These are phyloP conservation scores for Debaryomycetaceae sp. DNA, from an alignment of 1,139 yeast species.

Conservation along the genomic window DNA sequence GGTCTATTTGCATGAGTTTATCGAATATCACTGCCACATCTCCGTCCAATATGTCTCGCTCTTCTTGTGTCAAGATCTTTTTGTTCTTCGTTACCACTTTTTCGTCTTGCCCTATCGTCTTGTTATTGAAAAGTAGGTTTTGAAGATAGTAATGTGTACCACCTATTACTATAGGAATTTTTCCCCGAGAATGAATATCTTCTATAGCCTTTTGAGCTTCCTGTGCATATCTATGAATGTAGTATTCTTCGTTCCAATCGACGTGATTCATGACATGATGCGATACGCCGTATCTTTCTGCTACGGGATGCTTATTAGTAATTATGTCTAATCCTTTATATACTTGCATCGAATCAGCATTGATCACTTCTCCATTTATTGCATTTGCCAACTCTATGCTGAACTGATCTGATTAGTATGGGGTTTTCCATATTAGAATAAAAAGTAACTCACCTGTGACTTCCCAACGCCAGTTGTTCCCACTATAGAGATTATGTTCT, in stretches of 20 bases:
- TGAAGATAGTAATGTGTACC: slow-evolving; percentile 95
- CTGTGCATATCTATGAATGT: slow-evolving; percentile 71
- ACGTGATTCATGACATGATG: slow-evolving; percentile 91
- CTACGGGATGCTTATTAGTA: slow-evolving; percentile 87
- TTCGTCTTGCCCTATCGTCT: slow-evolving; percentile 39
- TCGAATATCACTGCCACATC: slow-evolving; percentile 51
- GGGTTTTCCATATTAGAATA: not conserved
- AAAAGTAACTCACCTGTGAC: slow-evolving; percentile 56
- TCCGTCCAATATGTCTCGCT: slow-evolving; percentile 51
- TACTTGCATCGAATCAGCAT: slow-evolving; percentile 97
- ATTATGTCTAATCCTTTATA: slow-evolving; percentile 70
- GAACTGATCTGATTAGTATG: slow-evolving; percentile 28
- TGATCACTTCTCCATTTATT: slow-evolving; percentile 84
- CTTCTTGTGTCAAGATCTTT: slow-evolving; percentile 33
- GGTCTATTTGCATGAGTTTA: slow-evolving; percentile 56
- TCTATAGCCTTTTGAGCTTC: slow-evolving; percentile 64
- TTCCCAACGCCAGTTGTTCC: slow-evolving; percentile 99
- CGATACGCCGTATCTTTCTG: slow-evolving; percentile 66
- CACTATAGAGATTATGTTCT: slow-evolving; percentile 62
- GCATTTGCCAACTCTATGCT: slow-evolving; percentile 75
- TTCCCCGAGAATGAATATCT: slow-evolving; percentile 67
- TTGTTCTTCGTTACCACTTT: slow-evolving; percentile 2
- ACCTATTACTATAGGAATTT: slow-evolving; percentile 85
- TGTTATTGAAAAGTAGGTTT: slow-evolving; percentile 67
- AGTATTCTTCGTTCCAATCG: slow-evolving; percentile 76